Evolutionary conservation across 2,329 filamentous ascomycete species (phyloP).

Genomic region (Talaromyces islandicus): DNA sequence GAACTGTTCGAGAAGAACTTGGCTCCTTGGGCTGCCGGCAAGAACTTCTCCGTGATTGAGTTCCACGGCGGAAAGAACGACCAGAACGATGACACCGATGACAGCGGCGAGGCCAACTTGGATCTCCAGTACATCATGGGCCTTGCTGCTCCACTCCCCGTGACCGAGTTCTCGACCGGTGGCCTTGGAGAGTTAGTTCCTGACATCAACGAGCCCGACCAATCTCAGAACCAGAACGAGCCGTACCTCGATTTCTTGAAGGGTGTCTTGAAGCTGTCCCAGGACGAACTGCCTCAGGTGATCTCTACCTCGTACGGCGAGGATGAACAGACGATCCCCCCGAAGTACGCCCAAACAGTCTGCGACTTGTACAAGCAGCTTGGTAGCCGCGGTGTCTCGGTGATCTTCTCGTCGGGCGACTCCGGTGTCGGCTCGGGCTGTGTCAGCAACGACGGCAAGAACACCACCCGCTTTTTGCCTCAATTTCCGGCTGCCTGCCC

Average conservation of each 20-base stretch:
- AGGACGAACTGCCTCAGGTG: conserved; percentile 55
- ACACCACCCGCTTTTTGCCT: conserved; percentile 42
- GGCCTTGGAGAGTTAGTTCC: conserved; percentile 49
- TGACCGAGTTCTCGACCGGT: conserved; percentile 55
- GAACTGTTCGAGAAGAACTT: conserved; percentile 48
- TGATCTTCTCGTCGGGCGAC: conserved; percentile 27
- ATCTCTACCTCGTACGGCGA: conserved; percentile 65
- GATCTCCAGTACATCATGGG: conserved; percentile 57
- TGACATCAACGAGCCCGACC: conserved; percentile 34
- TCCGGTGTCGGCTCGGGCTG: conserved; percentile 30
- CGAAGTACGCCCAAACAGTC: conserved; percentile 46
- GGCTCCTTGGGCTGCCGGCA: conserved; percentile 45
- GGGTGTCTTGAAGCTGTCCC: conserved; percentile 51
- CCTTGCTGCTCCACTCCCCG: conserved; percentile 49
- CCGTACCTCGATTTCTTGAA: conserved; percentile 60
- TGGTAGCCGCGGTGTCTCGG: conserved; percentile 28
- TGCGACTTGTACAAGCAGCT: conserved; percentile 48
- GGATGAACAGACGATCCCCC: conserved; percentile 45
- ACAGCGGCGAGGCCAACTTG: conserved; percentile 55
- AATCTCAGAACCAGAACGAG: conserved; percentile 51
- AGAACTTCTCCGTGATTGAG: conserved; percentile 51
- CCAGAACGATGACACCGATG: conserved; percentile 32
- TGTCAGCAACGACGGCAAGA: conserved; percentile 31
- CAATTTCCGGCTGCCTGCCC: conserved; percentile 47
- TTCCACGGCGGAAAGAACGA: conserved; percentile 53